Base-by-base conservation (phyloP, 2,329 filamentous ascomycete species). In the Rutstroemia sp. region DNA sequence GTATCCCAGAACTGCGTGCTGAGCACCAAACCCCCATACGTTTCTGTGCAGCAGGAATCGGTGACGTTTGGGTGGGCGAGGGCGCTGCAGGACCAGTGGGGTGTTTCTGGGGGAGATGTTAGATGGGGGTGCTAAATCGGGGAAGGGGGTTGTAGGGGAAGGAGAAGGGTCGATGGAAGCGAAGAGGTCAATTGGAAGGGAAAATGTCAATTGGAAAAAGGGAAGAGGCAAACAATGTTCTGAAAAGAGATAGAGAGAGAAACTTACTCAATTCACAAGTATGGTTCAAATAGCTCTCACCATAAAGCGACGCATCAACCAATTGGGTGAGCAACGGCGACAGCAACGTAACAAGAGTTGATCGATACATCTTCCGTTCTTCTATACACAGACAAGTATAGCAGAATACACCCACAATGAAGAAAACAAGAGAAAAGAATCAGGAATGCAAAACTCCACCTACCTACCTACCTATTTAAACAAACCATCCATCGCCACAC, bases 31-130 rank as follows among this genome's bases (percentile, higher is more conserved):
- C 83, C 83, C 27, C 83, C 83, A 62, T 73, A 86, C 0, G 83
- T 86, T 72, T 87, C 83, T 16, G 75, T 75, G 63, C 83, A 87
- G 74, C 83, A 87, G 1, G 78, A 78, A 64, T 87, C 82, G 37
- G 80, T 78, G 53, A 72, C 67, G 37, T 63, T 69, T 1, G 72
- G 73, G 23, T 70, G 68, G 5, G 76, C 78, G 1, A 69, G 65
- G 19, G 69, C 62, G 1, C 77, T 79, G 69, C 79, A 82, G 1
- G 79, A 82, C 34, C 78, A 70, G 53, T 59, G 62, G 19, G 61
- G 61, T n/a, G 59, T 62, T 57, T 61, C 65, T 67, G 5, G 45
- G 23, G 23, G 23, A 48, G 27, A 30, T 8, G 27, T 30, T 30
- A 30, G 27, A 30, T 30, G 27, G 38, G 1, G 39, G 14, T 14